phyloP scores from a whole-genome alignment of 2,329 filamentous ascomycete species.

The Samsoniella hepiali region DNA sequence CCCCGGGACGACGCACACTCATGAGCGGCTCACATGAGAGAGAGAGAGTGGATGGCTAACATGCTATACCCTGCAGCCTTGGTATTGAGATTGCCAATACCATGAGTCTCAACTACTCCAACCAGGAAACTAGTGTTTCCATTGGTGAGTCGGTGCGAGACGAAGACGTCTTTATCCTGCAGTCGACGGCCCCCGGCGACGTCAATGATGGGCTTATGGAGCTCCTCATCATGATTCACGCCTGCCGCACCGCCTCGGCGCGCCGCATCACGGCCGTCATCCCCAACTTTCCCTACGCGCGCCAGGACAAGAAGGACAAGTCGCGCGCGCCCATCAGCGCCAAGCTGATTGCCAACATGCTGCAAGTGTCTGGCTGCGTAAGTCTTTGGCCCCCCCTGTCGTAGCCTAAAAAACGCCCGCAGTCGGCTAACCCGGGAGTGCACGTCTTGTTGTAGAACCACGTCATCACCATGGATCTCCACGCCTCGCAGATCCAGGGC shows the following conservation, averaged over 20 bases:
- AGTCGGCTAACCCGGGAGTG: conserved; percentile 48
- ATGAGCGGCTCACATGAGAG: background rate
- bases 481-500: conserved; percentile 90
- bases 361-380: conserved; percentile 83
- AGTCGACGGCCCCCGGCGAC: conserved; percentile 90
- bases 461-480: conserved; percentile 92
- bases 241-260: conserved; percentile 67
- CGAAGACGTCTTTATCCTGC: conserved; percentile 97
- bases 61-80: conserved; percentile 48
- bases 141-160: conserved; percentile 95
- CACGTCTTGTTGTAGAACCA: conserved; percentile 42
- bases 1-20: background rate
- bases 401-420: background rate
- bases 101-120: conserved; percentile 79
- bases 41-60: conserved; percentile 8
- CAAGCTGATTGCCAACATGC: conserved; percentile 95
- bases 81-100: conserved; percentile 77
- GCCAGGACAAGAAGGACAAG: conserved; percentile 95
- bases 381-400: conserved; percentile 19
- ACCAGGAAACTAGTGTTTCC: conserved; percentile 84
- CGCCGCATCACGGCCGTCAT: conserved; percentile 93
- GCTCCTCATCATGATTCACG: conserved; percentile 96
- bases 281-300: conserved; percentile 93
- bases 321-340: conserved; percentile 94
- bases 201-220: conserved; percentile 99